Percentiles rank a stretch among this genome's conserved stretches.
These are phyloP conservation scores for Edaphochlamys debaryana DNA, from an alignment of 139 green algal species.

Conservation along the genomic window DNA sequence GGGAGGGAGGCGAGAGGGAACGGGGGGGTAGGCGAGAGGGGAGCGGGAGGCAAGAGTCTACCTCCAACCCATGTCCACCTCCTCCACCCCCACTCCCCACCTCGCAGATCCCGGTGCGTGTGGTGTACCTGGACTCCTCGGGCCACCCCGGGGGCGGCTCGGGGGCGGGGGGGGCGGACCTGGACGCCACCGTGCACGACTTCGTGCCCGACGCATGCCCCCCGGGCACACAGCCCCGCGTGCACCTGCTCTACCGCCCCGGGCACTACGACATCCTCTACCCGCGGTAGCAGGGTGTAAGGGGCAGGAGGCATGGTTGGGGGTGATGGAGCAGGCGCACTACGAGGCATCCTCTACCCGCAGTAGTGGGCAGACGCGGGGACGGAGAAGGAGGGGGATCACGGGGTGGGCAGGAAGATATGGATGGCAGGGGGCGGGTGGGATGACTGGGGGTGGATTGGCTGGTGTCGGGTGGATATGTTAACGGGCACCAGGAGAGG, in stretches of 20 bases:
- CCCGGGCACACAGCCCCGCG: constrained; percentile 8
- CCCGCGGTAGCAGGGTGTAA: too few species aligned
- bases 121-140: constrained; percentile 80
- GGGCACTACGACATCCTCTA: constrained; percentile 69
- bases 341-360: too few species aligned
- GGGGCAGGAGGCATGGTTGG: too few species aligned
- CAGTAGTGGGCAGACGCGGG: too few species aligned
- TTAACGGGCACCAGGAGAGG: too few species aligned
- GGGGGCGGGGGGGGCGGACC: not conserved
- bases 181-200: constrained; percentile 44
- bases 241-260: constrained; percentile 59
- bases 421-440: too few species aligned
- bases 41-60: not conserved
- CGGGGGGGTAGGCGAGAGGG: not conserved
- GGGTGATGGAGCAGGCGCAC: too few species aligned
- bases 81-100: not conserved
- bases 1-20: not conserved
- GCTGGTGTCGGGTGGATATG: too few species aligned
- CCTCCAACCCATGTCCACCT: too few species aligned
- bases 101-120: constrained; percentile 76
- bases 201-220: constrained; percentile 51
- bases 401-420: too few species aligned
- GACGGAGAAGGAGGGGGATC: too few species aligned
- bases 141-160: constrained; percentile 2
- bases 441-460: too few species aligned